Evolutionary conservation across 2,329 filamentous ascomycete genomes (phyloP).

Genomic region (Pseudogymnoascus sp.): DNA sequence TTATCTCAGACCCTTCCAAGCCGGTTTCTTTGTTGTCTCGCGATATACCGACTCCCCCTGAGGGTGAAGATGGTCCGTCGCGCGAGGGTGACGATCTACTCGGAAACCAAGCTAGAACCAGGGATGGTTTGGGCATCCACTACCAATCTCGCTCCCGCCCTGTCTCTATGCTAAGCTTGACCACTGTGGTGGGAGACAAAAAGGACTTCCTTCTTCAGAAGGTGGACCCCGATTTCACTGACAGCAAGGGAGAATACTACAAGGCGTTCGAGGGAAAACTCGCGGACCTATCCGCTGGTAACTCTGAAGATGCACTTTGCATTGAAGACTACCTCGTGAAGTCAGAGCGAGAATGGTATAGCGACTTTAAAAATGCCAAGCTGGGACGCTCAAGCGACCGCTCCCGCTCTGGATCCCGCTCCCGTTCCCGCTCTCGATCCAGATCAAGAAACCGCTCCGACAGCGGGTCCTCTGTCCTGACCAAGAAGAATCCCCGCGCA

Average conservation of each 20-base stretch:
- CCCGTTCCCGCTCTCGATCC: background rate
- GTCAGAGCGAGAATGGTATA: constrained; percentile 62
- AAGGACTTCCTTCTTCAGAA: constrained; percentile 57
- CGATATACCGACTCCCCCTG: background rate
- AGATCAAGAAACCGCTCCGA: background rate
- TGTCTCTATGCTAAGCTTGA: constrained; percentile 44
- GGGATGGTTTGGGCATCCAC: background rate
- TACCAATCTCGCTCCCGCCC: constrained; percentile 4
- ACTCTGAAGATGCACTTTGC: constrained; percentile 51
- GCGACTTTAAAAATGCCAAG: constrained; percentile 50
- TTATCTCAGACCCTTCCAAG: background rate
- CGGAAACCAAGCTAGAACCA: background rate
- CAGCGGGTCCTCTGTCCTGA: constrained; percentile 1
- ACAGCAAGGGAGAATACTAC: constrained; percentile 55
- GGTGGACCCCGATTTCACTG: constrained; percentile 61
- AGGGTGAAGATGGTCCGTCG: background rate
- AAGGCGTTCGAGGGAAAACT: constrained; percentile 51
- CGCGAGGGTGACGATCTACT: background rate
- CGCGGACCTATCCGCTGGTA: constrained; percentile 45
- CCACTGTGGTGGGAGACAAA: constrained; percentile 53
- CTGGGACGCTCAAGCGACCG: constrained; percentile 34
- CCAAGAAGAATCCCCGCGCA: background rate
- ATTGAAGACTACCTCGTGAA: constrained; percentile 59
- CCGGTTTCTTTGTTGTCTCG: background rate
- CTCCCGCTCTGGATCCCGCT: background rate